phyloP scores from a whole-genome alignment of 2,329 filamentous ascomycete genomes.

The Aquanectria penicillioides region DNA sequence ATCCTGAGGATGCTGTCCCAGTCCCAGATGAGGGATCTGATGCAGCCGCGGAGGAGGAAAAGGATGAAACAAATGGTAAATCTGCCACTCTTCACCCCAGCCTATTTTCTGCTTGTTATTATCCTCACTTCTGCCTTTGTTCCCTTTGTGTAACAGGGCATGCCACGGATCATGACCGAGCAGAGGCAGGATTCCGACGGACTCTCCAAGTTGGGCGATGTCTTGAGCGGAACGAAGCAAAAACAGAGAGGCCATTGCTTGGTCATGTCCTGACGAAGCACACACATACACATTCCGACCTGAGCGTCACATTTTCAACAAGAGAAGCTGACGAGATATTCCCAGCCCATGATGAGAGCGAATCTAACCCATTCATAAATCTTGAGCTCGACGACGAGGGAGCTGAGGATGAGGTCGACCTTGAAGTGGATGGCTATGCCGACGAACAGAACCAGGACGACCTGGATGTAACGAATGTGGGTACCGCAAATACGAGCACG shows the following conservation, averaged over 20 bases:
- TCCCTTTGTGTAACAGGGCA: slow-evolving; percentile 26
- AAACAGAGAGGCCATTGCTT: neutral
- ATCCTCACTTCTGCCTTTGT: slow-evolving; percentile 34
- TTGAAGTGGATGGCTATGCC: slow-evolving; percentile 27
- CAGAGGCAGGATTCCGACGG: slow-evolving; percentile 27
- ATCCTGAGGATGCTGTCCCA: slow-evolving; percentile 22
- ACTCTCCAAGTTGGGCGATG: slow-evolving; percentile 10
- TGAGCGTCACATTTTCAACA: slow-evolving; percentile 33
- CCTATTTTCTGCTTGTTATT: slow-evolving; percentile 26
- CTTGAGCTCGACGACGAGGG: slow-evolving; percentile 37
- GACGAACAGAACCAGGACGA: slow-evolving; percentile 30
- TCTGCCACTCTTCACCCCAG: slow-evolving; percentile 17
- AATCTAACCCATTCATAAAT: slow-evolving; percentile 39
- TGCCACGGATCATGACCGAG: slow-evolving; percentile 27
- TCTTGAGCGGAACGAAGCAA: neutral
- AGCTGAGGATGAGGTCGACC: slow-evolving; percentile 28
- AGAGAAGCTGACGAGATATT: slow-evolving; percentile 38
- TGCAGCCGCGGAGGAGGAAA: slow-evolving; percentile 13
- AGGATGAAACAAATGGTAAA: slow-evolving; percentile 40
- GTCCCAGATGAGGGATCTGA: slow-evolving; percentile 20
- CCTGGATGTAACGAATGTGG: slow-evolving; percentile 21
- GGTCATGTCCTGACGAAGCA: slow-evolving; percentile 10
- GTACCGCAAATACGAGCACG: slow-evolving; percentile 41
- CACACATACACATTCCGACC: slow-evolving; percentile 21
- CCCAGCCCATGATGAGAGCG: slow-evolving; percentile 37